Conservation (phyloP, 768 basidiomycete species). For the Wakefieldia striispora region DNA sequence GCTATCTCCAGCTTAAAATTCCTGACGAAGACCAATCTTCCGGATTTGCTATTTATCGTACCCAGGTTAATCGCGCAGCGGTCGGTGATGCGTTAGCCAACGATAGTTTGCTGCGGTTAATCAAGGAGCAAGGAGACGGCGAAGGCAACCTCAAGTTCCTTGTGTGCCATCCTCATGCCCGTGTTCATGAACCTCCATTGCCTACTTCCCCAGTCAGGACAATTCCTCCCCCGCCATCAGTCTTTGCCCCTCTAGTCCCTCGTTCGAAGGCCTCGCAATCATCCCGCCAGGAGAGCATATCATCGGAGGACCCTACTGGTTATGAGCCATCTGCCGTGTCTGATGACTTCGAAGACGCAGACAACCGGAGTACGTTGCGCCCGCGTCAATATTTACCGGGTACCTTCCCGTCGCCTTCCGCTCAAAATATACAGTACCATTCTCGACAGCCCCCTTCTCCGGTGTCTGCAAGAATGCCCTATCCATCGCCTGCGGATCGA, state of each 20-base stretch:
- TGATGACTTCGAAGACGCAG: constrained; percentile 60
- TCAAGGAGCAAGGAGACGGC: constrained; percentile 68
- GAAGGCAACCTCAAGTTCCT: constrained; percentile 84
- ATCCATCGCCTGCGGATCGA: constrained; percentile 23
- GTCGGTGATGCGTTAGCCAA: constrained; percentile 71
- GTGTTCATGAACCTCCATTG: constrained; percentile 52
- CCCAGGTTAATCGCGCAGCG: constrained; percentile 78
- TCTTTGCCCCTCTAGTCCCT: constrained; percentile 48
- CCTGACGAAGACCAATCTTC: constrained; percentile 74
- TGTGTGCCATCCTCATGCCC: constrained; percentile 62
- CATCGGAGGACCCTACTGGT: constrained; percentile 63
- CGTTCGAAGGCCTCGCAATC: constrained; percentile 46
- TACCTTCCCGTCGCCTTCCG: constrained; percentile 35
- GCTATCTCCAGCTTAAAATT: constrained; percentile 60
- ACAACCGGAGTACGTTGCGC: constrained; percentile 46
- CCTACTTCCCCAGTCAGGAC: constrained; percentile 42
- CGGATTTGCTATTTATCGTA: constrained; percentile 79
- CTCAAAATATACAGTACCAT: constrained; percentile 38
- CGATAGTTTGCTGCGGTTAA: constrained; percentile 69
- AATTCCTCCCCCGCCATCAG: constrained; percentile 50
- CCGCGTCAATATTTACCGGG: constrained; percentile 33
- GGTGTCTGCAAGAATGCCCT: constrained; percentile 27
- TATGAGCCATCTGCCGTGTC: constrained; percentile 59
- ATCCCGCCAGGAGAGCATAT: constrained; percentile 68
- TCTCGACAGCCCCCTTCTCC: constrained; percentile 39